phyloP scores from a whole-genome alignment of 257 asterid species.

The Sherardia arvensis region DNA sequence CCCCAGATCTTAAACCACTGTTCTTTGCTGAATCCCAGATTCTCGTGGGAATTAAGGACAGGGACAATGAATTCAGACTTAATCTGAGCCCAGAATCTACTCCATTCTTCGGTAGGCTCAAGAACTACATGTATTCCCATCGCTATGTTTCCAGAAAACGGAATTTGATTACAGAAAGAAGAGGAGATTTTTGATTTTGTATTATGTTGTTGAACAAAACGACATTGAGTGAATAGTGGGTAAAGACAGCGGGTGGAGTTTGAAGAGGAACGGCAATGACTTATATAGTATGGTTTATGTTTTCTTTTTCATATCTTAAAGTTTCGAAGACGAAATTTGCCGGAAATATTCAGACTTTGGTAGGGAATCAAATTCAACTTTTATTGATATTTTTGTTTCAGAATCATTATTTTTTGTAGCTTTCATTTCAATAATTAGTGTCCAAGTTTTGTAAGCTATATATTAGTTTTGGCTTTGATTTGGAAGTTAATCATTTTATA shows the following conservation, averaged over 20 bases:
- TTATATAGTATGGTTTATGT: not conserved
- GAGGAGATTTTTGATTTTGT: not conserved
- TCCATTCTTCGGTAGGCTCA: not conserved
- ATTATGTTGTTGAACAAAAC: not conserved
- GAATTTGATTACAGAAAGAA: not conserved
- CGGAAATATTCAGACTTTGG: not conserved
- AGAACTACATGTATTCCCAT: not conserved
- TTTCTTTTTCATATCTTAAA: no score
- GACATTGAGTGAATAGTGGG: not conserved
- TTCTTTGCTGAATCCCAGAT: not conserved
- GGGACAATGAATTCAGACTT: not conserved
- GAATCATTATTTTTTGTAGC: not conserved
- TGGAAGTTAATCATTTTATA: no score
- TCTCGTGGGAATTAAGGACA: not conserved
- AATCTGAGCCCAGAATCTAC: not conserved
- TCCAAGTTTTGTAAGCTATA: no score
- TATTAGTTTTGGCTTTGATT: no score
- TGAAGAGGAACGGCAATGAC: not conserved
- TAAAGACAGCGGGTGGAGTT: not conserved
- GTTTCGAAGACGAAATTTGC: not conserved
- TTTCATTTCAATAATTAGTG: no score
- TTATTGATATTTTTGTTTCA: no score
- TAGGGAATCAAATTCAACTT: not conserved
- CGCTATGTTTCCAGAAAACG: not conserved
- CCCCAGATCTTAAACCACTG: not conserved